Percentiles rank a stretch among this genome's conserved stretches.
These are phyloP conservation scores for Botrytis cinerea DNA, from an alignment of 2,329 filamentous ascomycete species.

Conservation along the genomic window DNA sequence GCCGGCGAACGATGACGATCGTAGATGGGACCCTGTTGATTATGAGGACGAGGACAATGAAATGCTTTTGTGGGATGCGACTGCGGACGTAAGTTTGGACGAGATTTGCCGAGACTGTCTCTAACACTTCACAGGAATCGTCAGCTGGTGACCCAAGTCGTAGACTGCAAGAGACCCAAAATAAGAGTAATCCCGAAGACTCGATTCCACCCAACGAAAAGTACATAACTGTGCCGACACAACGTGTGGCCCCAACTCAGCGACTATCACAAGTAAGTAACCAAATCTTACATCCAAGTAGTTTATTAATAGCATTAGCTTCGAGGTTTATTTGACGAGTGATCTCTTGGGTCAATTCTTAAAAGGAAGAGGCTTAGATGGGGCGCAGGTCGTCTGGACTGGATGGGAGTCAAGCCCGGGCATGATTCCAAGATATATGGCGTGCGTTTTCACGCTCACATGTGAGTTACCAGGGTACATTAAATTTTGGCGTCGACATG, in stretches of 20 bases:
- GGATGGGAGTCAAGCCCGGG: not conserved
- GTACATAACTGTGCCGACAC: constrained; percentile 31
- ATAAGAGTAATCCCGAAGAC: constrained; percentile 26
- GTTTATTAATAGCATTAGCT: constrained; percentile 37
- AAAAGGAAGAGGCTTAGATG: not conserved
- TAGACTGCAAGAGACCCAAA: constrained; percentile 28
- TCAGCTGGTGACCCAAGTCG: constrained; percentile 36
- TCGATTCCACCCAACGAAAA: constrained; percentile 5
- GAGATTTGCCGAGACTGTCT: constrained; percentile 31
- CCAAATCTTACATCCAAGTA: constrained; percentile 32
- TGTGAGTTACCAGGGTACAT: not conserved
- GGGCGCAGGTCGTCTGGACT: not conserved
- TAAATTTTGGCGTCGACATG: not conserved
- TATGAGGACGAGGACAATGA: constrained; percentile 66
- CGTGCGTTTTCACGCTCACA: not conserved
- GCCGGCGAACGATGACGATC: constrained; percentile 64
- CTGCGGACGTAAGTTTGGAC: constrained; percentile 55
- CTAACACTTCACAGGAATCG: constrained; percentile 38
- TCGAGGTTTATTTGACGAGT: constrained; percentile 41
- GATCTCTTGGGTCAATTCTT: constrained; percentile 5
- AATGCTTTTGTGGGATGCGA: constrained; percentile 74
- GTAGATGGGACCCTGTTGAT: constrained; percentile 70
- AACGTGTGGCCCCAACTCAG: constrained; percentile 69
- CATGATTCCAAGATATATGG: not conserved
- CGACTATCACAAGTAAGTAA: constrained; percentile 65